Evolutionary conservation across 2,329 filamentous ascomycete species (phyloP).

Genomic region (Fulvia fulva): DNA sequence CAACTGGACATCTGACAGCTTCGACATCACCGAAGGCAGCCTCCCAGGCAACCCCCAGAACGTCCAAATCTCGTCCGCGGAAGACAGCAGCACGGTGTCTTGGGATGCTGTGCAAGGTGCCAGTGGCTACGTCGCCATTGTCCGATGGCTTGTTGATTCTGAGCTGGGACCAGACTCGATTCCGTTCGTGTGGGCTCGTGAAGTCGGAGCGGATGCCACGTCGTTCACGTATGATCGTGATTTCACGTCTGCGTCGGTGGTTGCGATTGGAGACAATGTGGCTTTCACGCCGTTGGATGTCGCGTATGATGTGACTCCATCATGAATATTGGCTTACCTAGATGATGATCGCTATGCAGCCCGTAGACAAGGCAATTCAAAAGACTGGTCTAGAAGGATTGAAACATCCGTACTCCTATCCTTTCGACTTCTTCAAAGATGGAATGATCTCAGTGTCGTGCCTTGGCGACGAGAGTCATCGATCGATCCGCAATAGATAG

Average conservation of each 20-base stretch:
- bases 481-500: too few species aligned
- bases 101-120: conserved; percentile 2
- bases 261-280: not conserved
- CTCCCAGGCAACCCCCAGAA: not conserved
- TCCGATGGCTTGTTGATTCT: not conserved
- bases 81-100: not conserved
- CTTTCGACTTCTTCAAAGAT: too few species aligned
- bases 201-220: not conserved
- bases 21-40: not conserved
- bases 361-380: not conserved
- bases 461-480: too few species aligned
- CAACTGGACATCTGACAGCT: not conserved
- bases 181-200: not conserved
- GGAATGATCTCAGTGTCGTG: too few species aligned
- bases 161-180: not conserved
- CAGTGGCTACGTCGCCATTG: conserved; percentile 2
- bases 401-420: too few species aligned
- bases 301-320: not conserved
- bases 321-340: not conserved
- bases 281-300: not conserved
- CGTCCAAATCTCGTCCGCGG: not conserved
- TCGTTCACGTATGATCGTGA: not conserved
- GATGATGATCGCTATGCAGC: not conserved
- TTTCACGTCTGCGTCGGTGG: not conserved
- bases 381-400: too few species aligned